Evolutionary conservation across 2,329 filamentous ascomycete genomes (phyloP), one percentile per base, ranked within the genome.

Genomic region (Coccinonectria pachysandricola): DNA sequence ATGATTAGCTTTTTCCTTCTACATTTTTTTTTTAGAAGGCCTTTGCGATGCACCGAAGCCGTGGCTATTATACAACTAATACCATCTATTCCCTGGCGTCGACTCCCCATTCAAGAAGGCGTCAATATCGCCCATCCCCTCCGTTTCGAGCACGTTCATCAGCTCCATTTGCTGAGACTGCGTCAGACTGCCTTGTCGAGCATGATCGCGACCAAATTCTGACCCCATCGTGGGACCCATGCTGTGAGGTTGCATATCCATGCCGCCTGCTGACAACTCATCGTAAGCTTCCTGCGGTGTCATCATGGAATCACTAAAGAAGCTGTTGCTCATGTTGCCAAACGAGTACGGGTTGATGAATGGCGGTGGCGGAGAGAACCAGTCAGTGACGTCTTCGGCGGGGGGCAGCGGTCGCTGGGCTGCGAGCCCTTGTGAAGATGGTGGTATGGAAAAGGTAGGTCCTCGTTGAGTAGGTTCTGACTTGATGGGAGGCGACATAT

Each of bases 141-240:
- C 71, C 40, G 62, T 80, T 52, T 91, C 81, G 17, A 93, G 65
- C 24, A 76, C 75, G 29, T 77, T 74, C 79, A 92, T 85, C 19
- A 93, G 61, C 58, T 93, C 82, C 36, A 78, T 58, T 54, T 91
- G 84, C 53, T 92, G 83, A 45, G 84, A 72, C 37, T 86, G 79
- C 32, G 76, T 87, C 16, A 92, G 60, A 32, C 68, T 81, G 38
- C 75, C 84, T 43, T 73, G 74, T 32, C 65, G 69, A 48, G 70
- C 68, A 14, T 58, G 52, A 3, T 52, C 46, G 33, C 52, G 57
- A 22, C 41, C 44, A 21, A 49, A 45, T 16, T 52, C 48, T 9
- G 46, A 40, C 15, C 37, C 31, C 6, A 32, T 28, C 4, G 40
- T 34, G 23, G 46, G 38, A 10, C 42, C 48, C 8, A 39, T 37